Conservation (phyloP, 352 stramenopile species). For the Phytophthora palmivora region DNA sequence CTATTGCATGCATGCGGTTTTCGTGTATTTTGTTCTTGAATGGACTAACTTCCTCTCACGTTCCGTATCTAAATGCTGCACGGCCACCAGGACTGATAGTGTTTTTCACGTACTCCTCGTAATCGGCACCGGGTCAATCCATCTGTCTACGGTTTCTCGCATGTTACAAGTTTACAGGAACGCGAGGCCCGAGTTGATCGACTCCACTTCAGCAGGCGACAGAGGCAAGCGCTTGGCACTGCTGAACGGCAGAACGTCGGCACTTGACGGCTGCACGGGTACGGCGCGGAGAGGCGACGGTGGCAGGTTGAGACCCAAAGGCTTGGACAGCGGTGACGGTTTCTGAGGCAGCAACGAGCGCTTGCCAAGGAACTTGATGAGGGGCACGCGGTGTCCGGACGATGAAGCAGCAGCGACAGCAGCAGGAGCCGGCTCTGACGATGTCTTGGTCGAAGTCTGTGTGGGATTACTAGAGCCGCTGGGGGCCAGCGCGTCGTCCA, state of each 20-base stretch:
- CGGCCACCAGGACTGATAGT: background rate
- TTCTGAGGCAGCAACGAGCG: constrained; percentile 62
- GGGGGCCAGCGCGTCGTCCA: constrained; percentile 85
- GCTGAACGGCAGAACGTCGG: constrained; percentile 69
- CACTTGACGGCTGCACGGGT: constrained; percentile 61
- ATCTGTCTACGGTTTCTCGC: constrained; percentile 13
- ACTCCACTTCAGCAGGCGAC: constrained; percentile 65
- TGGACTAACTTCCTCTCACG: constrained; percentile 13
- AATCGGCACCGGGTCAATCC: constrained; percentile 1
- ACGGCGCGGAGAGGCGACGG: constrained; percentile 28
- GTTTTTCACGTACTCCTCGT: background rate
- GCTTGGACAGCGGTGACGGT: constrained; percentile 36
- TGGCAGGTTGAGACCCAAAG: constrained; percentile 21
- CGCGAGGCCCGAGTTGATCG: constrained; percentile 83
- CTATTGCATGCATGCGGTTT: constrained; percentile 31
- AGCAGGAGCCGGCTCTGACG: constrained; percentile 44
- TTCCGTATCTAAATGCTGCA: constrained; percentile 10
- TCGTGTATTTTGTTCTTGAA: constrained; percentile 33
- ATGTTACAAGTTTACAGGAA: constrained; percentile 63
- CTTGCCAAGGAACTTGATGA: constrained; percentile 81
- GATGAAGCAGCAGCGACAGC: constrained; percentile 18
- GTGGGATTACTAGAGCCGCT: constrained; percentile 33
- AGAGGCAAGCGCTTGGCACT: constrained; percentile 73
- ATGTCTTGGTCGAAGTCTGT: constrained; percentile 23
- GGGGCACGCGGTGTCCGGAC: constrained; percentile 56